Conservation (phyloP, 176 grass and related monocot species). For the Rhipidocladum racemiflorum region DNA sequence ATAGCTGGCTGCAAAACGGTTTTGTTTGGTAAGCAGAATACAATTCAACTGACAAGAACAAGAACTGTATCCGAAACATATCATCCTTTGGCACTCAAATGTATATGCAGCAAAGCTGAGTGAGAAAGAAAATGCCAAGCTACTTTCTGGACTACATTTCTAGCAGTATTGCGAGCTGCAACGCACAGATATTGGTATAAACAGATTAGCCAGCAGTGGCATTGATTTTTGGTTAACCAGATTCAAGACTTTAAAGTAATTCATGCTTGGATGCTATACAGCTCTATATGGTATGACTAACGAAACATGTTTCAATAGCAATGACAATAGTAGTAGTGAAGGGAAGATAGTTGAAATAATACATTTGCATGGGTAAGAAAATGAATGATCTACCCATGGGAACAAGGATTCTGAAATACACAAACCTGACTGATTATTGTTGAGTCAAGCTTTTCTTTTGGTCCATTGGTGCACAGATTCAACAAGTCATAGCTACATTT, state of each 20-base stretch:
- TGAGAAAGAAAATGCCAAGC: background rate
- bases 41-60: background rate
- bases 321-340: background rate
- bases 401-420: constrained; percentile 23
- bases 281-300: background rate
- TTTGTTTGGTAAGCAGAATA: constrained; percentile 19
- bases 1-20: constrained; percentile 83
- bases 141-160: background rate
- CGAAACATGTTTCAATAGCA: background rate
- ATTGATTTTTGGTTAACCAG: background rate
- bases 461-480: constrained; percentile 86
- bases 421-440: constrained; percentile 96
- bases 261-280: background rate
- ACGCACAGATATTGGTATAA: background rate
- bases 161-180: background rate
- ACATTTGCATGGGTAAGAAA: constrained; percentile 13
- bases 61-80: background rate
- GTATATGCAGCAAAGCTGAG: background rate
- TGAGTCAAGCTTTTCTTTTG: constrained; percentile 93
- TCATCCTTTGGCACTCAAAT: background rate
- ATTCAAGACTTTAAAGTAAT: background rate
- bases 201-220: background rate
- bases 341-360: background rate
- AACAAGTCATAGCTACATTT: constrained; percentile 74
- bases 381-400: background rate